These are phyloP conservation scores for Hibiscus trionum DNA, from an alignment of 345 rosid species.

Conservation along the genomic window DNA sequence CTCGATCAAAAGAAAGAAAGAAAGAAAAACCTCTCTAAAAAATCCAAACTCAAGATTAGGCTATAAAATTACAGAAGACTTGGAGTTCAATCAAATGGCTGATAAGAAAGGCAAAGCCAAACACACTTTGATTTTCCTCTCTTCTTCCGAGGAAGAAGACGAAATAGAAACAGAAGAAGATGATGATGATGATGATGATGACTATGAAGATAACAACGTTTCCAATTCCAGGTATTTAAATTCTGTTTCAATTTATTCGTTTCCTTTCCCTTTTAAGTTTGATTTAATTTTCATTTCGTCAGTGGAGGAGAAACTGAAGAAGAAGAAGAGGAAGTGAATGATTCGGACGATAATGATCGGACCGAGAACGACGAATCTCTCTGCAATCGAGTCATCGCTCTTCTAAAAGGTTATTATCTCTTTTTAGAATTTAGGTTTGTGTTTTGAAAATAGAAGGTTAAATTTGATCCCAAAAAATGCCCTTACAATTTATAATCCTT, in stretches of 20 bases:
- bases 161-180: slow-evolving; percentile 5
- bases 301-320: neutral
- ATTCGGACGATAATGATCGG: slow-evolving; percentile 17
- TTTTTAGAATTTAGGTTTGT: slow-evolving; percentile 10
- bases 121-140: slow-evolving; percentile 11
- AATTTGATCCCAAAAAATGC: neutral
- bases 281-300: neutral
- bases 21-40: too few species aligned
- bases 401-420: slow-evolving; percentile 34
- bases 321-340: slow-evolving; percentile 1
- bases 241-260: neutral
- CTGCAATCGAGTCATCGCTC: slow-evolving; percentile 30
- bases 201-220: slow-evolving; percentile 14
- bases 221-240: slow-evolving; percentile 14
- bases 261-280: neutral
- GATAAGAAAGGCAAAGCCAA: slow-evolving; percentile 10
- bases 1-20: too few species aligned
- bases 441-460: neutral
- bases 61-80: too few species aligned
- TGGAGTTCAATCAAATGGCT: slow-evolving; percentile 9
- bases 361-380: slow-evolving; percentile 31
- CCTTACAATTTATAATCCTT: slow-evolving; percentile 8
- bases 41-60: too few species aligned
- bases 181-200: neutral
- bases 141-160: slow-evolving; percentile 25